Evolutionary conservation across 805 yeast genomes (phyloP), one percentile per base, ranked within the genome.

Genomic region (Candida lessepsii): DNA sequence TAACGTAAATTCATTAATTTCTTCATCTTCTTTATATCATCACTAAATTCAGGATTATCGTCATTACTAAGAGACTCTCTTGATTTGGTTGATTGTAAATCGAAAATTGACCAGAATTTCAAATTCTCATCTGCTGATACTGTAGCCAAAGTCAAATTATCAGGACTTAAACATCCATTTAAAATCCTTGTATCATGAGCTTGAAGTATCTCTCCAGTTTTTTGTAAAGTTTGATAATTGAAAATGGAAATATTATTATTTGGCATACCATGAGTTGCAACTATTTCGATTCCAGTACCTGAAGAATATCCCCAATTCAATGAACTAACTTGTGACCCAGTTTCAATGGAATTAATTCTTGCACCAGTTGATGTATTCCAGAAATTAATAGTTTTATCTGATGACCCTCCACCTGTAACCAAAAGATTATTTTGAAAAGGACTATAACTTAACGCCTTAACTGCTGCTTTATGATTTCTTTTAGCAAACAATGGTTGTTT

Each of bases 391-490:
- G 82, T 77, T 57, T 81, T 83, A 63, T 93, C 97, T 23, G 86
- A 76, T 9, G 95, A 83, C 11, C 99, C 99, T 38, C 99, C 99
- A 5, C 98, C 99, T 3, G 96, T 84, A n/a, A 97, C 97, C 38
- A 91, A 70, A 39, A 90, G 63, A 45, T 85, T 83, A 21, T 67
- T 67, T 51, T 87, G 91, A 58, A 83, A 83, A 2, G 98, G 98
- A 57, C 95, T 85, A 96, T 97, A 91, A 7, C 91, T 81, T 35
- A 93, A 61, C 1, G 98, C 97, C 63, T 93, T 93, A 4, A 91
- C 96, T 0, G 98, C 98, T 0, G 98, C 96, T 21, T 78, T 82
- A 63, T 91, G 99, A 40, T 80, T 78, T 13, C 83, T 76, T 57
- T 89, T 86, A 10, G 82, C 71, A 58, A 82, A 86, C 47, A 80